These are phyloP conservation scores for Coix lacrymajobi DNA, from an alignment of 176 grass and related monocot species.

Conservation along the genomic window DNA sequence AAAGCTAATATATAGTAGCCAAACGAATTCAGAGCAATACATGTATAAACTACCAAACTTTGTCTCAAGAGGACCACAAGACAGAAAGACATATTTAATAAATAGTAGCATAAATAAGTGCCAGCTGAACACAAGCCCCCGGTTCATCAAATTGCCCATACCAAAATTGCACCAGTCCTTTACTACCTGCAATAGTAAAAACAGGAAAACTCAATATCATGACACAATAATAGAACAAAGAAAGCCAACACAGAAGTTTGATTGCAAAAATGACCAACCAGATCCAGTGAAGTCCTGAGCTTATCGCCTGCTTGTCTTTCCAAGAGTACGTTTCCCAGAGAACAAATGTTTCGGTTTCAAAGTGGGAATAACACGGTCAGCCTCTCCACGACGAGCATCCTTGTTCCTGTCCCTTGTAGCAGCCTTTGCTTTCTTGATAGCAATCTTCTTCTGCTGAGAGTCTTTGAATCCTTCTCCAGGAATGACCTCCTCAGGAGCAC, in stretches of 20 bases:
- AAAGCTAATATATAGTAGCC: not conserved
- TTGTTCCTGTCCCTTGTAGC: conserved; percentile 66
- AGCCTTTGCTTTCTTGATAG: conserved; percentile 48
- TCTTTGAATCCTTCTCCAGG: conserved; percentile 76
- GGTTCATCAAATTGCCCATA: not conserved
- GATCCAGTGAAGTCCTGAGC: not conserved
- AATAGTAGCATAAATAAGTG: not conserved
- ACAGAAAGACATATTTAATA: not conserved
- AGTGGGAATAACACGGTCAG: conserved; percentile 69
- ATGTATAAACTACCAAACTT: conserved; percentile 2
- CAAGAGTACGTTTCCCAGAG: conserved; percentile 63
- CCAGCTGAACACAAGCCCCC: not conserved
- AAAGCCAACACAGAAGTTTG: not conserved
- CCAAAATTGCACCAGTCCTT: no score
- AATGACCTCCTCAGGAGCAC: conserved; percentile 40
- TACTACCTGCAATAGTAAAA: not conserved
- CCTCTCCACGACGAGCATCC: conserved; percentile 75
- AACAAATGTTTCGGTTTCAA: conserved; percentile 91
- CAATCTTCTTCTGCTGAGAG: conserved; percentile 56
- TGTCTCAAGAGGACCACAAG: not conserved
- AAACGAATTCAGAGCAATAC: not conserved
- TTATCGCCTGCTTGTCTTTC: conserved; percentile 73
- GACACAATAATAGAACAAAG: not conserved
- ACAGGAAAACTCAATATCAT: not conserved
- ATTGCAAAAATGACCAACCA: not conserved